Evolutionary conservation across 2,329 filamentous ascomycete genomes (phyloP).

Genomic region (Fusarium liriodendri): DNA sequence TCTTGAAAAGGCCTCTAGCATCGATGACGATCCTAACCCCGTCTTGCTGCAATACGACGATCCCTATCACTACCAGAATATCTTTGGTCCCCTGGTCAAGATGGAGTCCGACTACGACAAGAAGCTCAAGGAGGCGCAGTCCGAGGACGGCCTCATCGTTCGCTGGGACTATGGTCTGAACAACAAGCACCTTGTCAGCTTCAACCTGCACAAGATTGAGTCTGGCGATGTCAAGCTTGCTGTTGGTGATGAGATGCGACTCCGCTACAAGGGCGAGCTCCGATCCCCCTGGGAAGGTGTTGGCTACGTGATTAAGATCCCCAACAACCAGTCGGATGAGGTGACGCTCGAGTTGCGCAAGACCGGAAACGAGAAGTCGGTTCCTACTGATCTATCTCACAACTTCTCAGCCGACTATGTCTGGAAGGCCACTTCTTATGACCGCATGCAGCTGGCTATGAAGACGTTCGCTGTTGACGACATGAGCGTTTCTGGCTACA

Average conservation of each 20-base stretch:
- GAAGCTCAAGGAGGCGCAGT: constrained; percentile 98
- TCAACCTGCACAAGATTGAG: constrained; percentile 96
- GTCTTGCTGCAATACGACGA: constrained; percentile 96
- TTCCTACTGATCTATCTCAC: constrained; percentile 95
- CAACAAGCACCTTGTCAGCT: constrained; percentile 96
- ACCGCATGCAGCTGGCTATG: constrained; percentile 99
- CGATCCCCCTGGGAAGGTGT: constrained; percentile 96
- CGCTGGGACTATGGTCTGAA: constrained; percentile 96
- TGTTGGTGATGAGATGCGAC: constrained; percentile 97
- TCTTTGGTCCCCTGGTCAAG: constrained; percentile 97
- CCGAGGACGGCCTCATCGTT: constrained; percentile 93
- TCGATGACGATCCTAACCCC: constrained; percentile 94
- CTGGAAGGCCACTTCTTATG: constrained; percentile 99
- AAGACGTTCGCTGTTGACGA: constrained; percentile 98
- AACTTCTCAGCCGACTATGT: constrained; percentile 99
- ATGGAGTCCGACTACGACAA: constrained; percentile 99
- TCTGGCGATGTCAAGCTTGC: constrained; percentile 97
- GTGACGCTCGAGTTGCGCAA: constrained; percentile 95
- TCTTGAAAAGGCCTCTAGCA: constrained; percentile 88
- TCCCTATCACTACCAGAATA: constrained; percentile 98
- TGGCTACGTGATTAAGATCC: constrained; percentile 99
- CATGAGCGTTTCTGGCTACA: constrained; percentile 98
- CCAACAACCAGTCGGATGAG: constrained; percentile 98
- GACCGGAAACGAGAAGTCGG: constrained; percentile 94
- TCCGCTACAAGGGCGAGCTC: constrained; percentile 95